Base-by-base conservation (phyloP, 2,329 filamentous ascomycete genomes). In the Calonectria hongkongensis region DNA sequence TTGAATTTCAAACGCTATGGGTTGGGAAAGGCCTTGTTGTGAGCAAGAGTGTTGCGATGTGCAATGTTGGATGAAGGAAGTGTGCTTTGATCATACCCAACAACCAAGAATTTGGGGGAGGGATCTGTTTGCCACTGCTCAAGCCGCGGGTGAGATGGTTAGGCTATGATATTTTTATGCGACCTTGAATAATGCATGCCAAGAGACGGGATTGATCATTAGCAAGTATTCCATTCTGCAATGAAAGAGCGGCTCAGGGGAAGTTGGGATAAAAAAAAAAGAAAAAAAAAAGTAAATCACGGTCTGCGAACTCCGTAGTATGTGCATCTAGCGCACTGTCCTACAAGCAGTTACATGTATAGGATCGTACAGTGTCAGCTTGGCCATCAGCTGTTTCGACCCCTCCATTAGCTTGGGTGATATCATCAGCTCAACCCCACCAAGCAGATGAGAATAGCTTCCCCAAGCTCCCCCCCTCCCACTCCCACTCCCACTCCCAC, bases 341-440 rank as follows among this genome's bases (percentile, higher is more conserved):
- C 21, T 13, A 0, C 7, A 2, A 2, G 12, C 1, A 15, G 21
- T 39, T 39, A 6, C n/a, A 27, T 0, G 2, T 7, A 25, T 9
- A 60, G 15, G 39, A 16, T 12, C 1, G 47, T 16, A 82, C 80
- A 80, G 80, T 81, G 54, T 67, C 45, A 71, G 74, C 71, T 64
- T 48, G n/a, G 30, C 30, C 47, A 27, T 45, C 51, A 36, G 73
- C 74, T 69, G 69, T 71, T 43, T 27, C 25, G 68, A 69, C 80
- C 78, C 79, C 78, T 80, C 77, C 78, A 79, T 75, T 76, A 74
- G 72, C 75, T 78, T 51, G 43, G 75, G 78, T 80, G 79, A 81
- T 80, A 80, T 78, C 78, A 78, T 79, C 66, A 73, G 54, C 75
- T 71, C 75, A 72, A 79, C 78, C 72, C 73, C 63, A 70, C 73